Conservation (phyloP, 2,329 filamentous ascomycete genomes). For the Clathrospora elynae region DNA sequence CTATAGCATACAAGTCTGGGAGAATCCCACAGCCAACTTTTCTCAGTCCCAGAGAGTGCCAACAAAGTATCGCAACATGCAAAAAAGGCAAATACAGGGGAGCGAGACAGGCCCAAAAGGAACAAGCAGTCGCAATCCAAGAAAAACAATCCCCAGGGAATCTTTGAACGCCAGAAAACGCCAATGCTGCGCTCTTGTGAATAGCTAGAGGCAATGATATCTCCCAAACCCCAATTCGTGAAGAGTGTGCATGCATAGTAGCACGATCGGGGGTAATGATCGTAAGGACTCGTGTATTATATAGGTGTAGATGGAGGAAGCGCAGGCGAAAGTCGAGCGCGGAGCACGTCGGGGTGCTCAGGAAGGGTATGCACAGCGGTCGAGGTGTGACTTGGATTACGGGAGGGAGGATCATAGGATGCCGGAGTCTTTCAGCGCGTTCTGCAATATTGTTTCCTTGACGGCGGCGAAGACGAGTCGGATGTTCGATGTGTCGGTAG, state of each 20-base stretch:
- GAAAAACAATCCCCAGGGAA: constrained; percentile 31
- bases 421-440: constrained; percentile 95
- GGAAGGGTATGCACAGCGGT: constrained; percentile 40
- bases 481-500: constrained; percentile 97
- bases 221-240: constrained; percentile 43
- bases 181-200: constrained; percentile 47
- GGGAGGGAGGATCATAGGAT: constrained; percentile 64
- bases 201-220: constrained; percentile 46
- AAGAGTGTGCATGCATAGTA: constrained; percentile 38
- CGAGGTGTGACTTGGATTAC: constrained; percentile 30
- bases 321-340: constrained; percentile 8
- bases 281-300: constrained; percentile 47
- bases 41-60: constrained; percentile 13
- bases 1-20: constrained; percentile 18
- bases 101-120: constrained; percentile 22
- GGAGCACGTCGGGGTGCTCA: constrained; percentile 3
- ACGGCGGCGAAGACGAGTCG: constrained; percentile 96
- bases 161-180: constrained; percentile 44
- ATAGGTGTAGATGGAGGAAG: constrained; percentile 28
- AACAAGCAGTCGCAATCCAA: constrained; percentile 25
- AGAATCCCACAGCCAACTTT: constrained; percentile 12
- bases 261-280: constrained; percentile 38
- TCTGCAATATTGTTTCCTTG: constrained; percentile 98
- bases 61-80: constrained; percentile 10
- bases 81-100: constrained; percentile 11